A percentile compares a stretch with the other conserved stretches of the same genome.
Evolutionary conservation across 345 rosid species (phyloP).

Genomic region (Heritiera littoralis): DNA sequence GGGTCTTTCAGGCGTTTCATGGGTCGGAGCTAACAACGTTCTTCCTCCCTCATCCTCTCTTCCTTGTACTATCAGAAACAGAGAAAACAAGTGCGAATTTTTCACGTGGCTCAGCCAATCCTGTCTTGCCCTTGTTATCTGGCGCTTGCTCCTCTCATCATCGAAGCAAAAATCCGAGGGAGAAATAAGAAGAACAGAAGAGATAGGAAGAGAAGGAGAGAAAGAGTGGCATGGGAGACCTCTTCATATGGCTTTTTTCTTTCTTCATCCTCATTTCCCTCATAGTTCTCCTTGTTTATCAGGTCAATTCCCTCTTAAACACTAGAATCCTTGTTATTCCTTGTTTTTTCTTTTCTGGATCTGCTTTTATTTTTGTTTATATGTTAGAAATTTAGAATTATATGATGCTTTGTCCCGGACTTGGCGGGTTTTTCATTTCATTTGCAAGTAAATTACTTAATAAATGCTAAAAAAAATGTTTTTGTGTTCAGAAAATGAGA

Average conservation of each 20-base stretch:
- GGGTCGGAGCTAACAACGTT: background rate
- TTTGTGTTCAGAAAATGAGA: background rate
- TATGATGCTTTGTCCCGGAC: background rate
- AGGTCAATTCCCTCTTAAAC: constrained; percentile 47
- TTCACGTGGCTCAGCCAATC: background rate
- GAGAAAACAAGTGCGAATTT: background rate
- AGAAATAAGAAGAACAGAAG: background rate
- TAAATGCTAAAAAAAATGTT: background rate
- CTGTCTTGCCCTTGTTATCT: background rate
- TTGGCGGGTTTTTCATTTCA: constrained; percentile 3
- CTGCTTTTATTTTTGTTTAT: background rate
- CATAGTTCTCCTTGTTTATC: constrained; percentile 71
- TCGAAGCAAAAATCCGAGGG: background rate
- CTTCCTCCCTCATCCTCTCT: background rate
- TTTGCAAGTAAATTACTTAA: background rate
- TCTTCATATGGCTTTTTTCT: constrained; percentile 77
- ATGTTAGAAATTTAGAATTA: background rate
- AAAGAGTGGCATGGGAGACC: constrained; percentile 69
- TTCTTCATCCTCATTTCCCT: constrained; percentile 80
- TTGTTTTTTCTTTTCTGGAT: background rate
- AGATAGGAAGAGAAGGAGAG: constrained; percentile 29
- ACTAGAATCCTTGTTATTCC: background rate
- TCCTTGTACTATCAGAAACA: background rate
- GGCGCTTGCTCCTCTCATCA: background rate
- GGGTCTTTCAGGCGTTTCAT: background rate